Percentiles rank a stretch among this genome's conserved stretches.
Conservation (phyloP, 805 yeast genomes). For the Candida piceae region DNA sequence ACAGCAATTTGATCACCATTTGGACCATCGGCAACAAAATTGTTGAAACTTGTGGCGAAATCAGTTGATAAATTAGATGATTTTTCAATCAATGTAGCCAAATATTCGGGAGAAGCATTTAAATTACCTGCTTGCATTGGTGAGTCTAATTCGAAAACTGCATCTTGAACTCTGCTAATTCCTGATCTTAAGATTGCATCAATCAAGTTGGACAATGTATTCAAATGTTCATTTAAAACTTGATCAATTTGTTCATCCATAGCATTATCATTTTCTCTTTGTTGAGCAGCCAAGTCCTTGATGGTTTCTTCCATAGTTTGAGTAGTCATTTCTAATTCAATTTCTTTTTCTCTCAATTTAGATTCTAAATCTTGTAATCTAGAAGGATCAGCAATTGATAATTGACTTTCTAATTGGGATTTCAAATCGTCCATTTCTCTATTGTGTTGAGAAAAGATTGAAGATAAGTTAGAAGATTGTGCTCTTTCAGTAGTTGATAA, state of each 20-base stretch:
- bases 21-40: constrained; percentile 71
- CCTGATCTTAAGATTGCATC: constrained; percentile 71
- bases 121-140: constrained; percentile 82
- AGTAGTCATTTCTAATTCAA: constrained; percentile 72
- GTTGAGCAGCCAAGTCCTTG: constrained; percentile 47
- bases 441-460: constrained; percentile 57
- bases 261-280: constrained; percentile 45
- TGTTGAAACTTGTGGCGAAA: constrained; percentile 72
- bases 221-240: constrained; percentile 42
- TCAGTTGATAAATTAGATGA: constrained; percentile 69
- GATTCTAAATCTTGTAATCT: constrained; percentile 34
- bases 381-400: constrained; percentile 21
- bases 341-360: constrained; percentile 59
- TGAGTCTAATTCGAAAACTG: constrained; percentile 63
- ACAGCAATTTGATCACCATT: constrained; percentile 57
- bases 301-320: constrained; percentile 75
- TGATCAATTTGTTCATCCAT: constrained; percentile 56
- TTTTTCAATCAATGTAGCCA: constrained; percentile 65
- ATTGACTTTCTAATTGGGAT: constrained; percentile 28
- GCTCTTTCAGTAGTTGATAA: constrained; percentile 55
- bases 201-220: constrained; percentile 46
- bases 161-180: constrained; percentile 67
- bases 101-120: constrained; percentile 65
- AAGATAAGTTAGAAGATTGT: constrained; percentile 58
- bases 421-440: constrained; percentile 53